Conservation (phyloP, 768 basidiomycete genomes). For the Auricularia cornea region DNA sequence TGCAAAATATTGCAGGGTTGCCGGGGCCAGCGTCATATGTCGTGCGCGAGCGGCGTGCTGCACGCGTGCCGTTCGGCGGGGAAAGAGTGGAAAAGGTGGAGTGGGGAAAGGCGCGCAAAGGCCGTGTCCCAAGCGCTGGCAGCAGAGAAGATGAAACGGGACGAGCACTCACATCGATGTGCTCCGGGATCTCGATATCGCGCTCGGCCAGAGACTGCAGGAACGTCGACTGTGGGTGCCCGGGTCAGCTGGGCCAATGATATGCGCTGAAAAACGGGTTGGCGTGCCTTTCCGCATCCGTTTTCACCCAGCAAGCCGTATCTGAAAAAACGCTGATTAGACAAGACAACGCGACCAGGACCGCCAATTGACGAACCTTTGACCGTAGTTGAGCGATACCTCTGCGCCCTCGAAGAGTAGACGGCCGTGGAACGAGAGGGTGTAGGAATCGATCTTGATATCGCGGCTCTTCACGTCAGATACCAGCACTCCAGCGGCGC, state of each 20-base stretch:
- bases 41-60: no score
- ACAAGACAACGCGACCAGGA: background rate
- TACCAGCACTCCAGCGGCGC: conserved; percentile 83
- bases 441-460: conserved; percentile 94
- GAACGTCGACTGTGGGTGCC: conserved; percentile 70
- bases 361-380: conserved; percentile 34
- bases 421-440: conserved; percentile 94
- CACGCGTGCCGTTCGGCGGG: no score
- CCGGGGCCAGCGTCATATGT: no score
- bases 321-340: conserved; percentile 13
- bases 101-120: no score
- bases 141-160: background rate
- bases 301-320: conserved; percentile 97
- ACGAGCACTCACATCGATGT: conserved; percentile 59
- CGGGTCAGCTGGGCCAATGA: conserved; percentile 21
- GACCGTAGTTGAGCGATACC: conserved; percentile 79
- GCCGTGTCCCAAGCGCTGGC: background rate
- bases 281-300: conserved; percentile 66
- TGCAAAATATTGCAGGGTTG: no score
- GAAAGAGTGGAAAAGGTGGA: no score
- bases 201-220: conserved; percentile 92
- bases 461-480: conserved; percentile 90
- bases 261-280: background rate
- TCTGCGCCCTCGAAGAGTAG: conserved; percentile 61
- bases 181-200: conserved; percentile 87